A percentile compares a stretch with the other conserved stretches of the same genome.
These are phyloP conservation scores for Cyphellophora attinorum DNA, from an alignment of 2,329 filamentous ascomycete species.

Conservation along the genomic window DNA sequence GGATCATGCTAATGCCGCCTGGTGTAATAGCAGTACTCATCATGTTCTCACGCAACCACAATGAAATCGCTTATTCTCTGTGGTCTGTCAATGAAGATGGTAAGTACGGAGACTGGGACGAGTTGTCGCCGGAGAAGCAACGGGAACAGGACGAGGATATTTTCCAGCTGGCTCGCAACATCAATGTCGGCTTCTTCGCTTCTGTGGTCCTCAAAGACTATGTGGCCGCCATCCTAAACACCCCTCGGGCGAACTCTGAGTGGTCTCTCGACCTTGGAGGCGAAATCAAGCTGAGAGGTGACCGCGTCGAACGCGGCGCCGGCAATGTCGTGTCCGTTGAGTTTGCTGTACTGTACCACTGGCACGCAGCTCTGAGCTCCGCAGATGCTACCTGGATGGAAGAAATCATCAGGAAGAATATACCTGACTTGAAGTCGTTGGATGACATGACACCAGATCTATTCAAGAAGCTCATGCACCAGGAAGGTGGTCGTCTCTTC, in stretches of 20 bases:
- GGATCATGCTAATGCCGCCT: constrained; percentile 40
- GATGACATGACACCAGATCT: constrained; percentile 34
- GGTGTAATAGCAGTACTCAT: constrained; percentile 32
- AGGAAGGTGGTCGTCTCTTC: constrained; percentile 27
- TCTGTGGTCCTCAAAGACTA: constrained; percentile 37
- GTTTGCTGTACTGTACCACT: constrained; percentile 39
- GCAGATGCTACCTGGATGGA: constrained; percentile 40
- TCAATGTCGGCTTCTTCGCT: constrained; percentile 39
- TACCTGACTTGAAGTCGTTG: constrained; percentile 31
- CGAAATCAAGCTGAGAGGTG: constrained; percentile 33
- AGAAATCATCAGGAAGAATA: constrained; percentile 22
- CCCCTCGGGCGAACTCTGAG: constrained; percentile 33
- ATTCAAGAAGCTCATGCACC: constrained; percentile 33
- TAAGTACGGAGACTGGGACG: constrained; percentile 33
- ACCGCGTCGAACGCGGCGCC: constrained; percentile 31
- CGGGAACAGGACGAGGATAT: constrained; percentile 38
- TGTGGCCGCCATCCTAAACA: constrained; percentile 37
- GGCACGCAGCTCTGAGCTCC: constrained; percentile 36
- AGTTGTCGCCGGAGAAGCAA: constrained; percentile 25
- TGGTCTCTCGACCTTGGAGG: constrained; percentile 37
- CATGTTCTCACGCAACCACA: constrained; percentile 39
- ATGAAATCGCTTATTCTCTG: constrained; percentile 31
- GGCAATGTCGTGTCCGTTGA: constrained; percentile 38
- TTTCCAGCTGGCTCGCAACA: constrained; percentile 37
- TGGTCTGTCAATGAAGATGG: constrained; percentile 34